Evolutionary conservation across 2,329 filamentous ascomycete genomes (phyloP).

Genomic region (Cadophora sp.): DNA sequence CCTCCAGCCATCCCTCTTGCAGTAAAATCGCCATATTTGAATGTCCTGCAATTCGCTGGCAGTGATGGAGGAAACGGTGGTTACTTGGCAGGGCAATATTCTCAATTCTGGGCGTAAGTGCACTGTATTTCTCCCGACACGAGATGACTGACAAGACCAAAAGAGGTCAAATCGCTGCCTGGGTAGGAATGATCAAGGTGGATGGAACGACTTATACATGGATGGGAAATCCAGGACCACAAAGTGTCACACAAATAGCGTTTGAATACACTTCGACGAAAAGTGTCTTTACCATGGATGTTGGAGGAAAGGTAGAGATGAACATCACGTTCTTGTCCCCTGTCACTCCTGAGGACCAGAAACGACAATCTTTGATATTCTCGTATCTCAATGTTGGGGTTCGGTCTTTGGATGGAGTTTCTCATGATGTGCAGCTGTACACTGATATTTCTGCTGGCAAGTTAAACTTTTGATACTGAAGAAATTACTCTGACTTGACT

Average conservation of each 20-base stretch:
- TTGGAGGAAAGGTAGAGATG: constrained; percentile 65
- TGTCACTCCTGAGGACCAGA: constrained; percentile 69
- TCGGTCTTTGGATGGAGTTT: constrained; percentile 63
- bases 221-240: constrained; percentile 64
- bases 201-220: constrained; percentile 70
- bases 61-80: constrained; percentile 68
- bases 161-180: constrained; percentile 64
- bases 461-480: constrained; percentile 34
- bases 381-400: constrained; percentile 73
- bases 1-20: constrained; percentile 75
- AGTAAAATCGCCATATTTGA: constrained; percentile 78
- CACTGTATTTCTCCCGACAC: not conserved
- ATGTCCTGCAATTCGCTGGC: constrained; percentile 70
- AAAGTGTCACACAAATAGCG: constrained; percentile 63
- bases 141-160: not conserved
- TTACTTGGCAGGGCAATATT: constrained; percentile 72
- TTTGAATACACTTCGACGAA: constrained; percentile 76
- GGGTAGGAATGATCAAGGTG: constrained; percentile 73
- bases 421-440: constrained; percentile 74
- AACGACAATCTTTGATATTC: constrained; percentile 71
- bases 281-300: constrained; percentile 73
- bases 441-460: constrained; percentile 73
- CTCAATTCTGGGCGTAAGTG: constrained; percentile 72
- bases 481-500: constrained; percentile 10
- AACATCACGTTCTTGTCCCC: constrained; percentile 75